Evolutionary conservation across 176 grass and related monocot genomes (phyloP), one percentile per base, ranked within the genome.

Genomic region (Cenchrus americanus): DNA sequence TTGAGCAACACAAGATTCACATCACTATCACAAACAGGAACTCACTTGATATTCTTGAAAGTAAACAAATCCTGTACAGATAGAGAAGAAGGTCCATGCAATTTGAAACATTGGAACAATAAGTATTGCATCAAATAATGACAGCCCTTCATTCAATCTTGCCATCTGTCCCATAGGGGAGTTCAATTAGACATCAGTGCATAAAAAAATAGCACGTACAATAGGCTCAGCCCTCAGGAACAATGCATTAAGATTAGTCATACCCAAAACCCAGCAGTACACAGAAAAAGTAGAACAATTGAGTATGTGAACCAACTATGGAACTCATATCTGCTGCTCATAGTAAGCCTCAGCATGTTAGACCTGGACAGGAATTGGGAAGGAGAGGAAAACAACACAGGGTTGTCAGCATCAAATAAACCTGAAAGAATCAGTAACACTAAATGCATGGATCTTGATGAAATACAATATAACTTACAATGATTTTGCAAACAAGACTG

Each of bases 21-120:
- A 66, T 60, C 80, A 19, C 72, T 77, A 79, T 43, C 14, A 75
- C 15, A 68, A 57, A 81, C 14, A 66, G 14, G 64, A 54, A 78
- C 90, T 86, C 84, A 95, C 96, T 91, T 94, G 93, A 90, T 98
- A 98, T 83, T 98, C 96, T 76, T 98, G 96, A 83, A 98, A 98
- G 85, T 98, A 98, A 66, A 98, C 93, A 98, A 98, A 96, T 90
- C 96, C 96, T 71, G 96, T 98, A 84, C 89, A 98, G 49, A 98
- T 95, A 79, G 96, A 98, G 74, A 98, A 96, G 83, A 98, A 98
- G 75, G 96, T 98, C 96, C 96, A 98, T 75, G 89, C 96, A 93
- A 98, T 95, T 87, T 98, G 96, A 84, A 98, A 96, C 93, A 98
- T 98, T 43, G 93, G 96, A 73, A 98, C 91, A 75, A 98, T 95